A percentile compares a stretch with the other conserved stretches of the same genome.
phyloP scores from a whole-genome alignment of 192 early-diverging fungal genomes.

The Oehlia diaphana region DNA sequence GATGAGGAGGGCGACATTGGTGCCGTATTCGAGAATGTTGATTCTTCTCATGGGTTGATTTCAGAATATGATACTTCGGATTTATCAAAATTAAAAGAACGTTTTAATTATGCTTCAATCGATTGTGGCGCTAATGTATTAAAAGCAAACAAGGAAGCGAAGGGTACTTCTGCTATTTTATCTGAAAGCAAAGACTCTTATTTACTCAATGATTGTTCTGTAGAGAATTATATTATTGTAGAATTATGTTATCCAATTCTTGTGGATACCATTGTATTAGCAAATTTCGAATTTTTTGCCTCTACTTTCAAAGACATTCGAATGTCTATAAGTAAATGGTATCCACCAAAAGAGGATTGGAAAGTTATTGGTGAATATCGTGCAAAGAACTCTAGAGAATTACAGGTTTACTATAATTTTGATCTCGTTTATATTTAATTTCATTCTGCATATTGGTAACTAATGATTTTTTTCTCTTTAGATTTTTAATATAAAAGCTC shows the following conservation, averaged over 20 bases:
- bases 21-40: not conserved
- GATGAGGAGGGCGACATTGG: constrained; percentile 9
- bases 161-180: constrained; percentile 77
- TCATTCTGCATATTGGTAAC: no score
- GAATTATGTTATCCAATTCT: constrained; percentile 95
- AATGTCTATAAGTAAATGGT: constrained; percentile 73
- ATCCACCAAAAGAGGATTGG: constrained; percentile 82
- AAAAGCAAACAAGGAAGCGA: constrained; percentile 82
- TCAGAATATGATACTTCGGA: not conserved
- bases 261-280: constrained; percentile 86
- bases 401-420: constrained; percentile 56
- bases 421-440: not conserved
- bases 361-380: constrained; percentile 77
- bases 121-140: constrained; percentile 93
- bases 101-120: constrained; percentile 94
- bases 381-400: constrained; percentile 83
- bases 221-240: constrained; percentile 83
- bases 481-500: constrained; percentile 79
- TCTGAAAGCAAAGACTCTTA: constrained; percentile 93
- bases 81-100: constrained; percentile 43
- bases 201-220: constrained; percentile 89
- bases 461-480: constrained; percentile 31
- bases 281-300: constrained; percentile 97
- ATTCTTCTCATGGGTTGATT: not conserved
- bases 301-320: constrained; percentile 88